Evolutionary conservation across 2,329 filamentous ascomycete genomes (phyloP), one percentile per base, ranked within the genome.

Genomic region (Verticillium isaacii): DNA sequence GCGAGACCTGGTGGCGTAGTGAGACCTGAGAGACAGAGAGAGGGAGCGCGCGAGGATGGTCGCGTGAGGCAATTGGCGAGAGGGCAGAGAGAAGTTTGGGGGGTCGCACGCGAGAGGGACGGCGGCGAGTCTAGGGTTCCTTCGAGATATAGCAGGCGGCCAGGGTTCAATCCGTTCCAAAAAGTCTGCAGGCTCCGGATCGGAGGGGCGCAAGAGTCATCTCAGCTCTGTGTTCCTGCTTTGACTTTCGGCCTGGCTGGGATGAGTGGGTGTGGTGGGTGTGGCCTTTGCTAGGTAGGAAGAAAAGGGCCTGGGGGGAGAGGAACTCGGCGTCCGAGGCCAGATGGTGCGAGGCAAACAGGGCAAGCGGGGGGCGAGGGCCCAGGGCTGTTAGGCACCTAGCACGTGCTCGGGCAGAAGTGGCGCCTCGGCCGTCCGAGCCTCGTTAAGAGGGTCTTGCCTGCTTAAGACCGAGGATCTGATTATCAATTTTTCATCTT

Each of bases 401-500:
- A 23, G 41, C 36, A 41, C 37, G 37, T 32, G 23, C 37, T 58
- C 57, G 57, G 57, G 29, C n/a, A n/a, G 50, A 58, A 50, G 32
- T 17, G 37, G 37, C 19, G 15, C 29, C 23, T 32, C 41, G 37
- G 57, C 37, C 57, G 25, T 45, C 57, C 57, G 57, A 58, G 37
- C 23, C 37, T 25, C 23, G 23, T 19, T n/a, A 12, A 32, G 37
- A 23, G 37, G 41, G 37, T 23, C 29, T 11, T 45, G 34, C 50
- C 29, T 45, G 25, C 15, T 37, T 32, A 41, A 19, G 7, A 39
- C 25, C 25, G 57, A 39, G 57, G 39, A 41, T 58, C 41, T 41
- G 37, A 39, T 58, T 19, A 58, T 32, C 57, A 50, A 58, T 45
- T 32, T 32, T 58, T 58, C 37, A 58, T 58, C 57, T 58, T 58